These are phyloP conservation scores for Mycena crocata DNA, from an alignment of 768 basidiomycete species.

Conservation along the genomic window DNA sequence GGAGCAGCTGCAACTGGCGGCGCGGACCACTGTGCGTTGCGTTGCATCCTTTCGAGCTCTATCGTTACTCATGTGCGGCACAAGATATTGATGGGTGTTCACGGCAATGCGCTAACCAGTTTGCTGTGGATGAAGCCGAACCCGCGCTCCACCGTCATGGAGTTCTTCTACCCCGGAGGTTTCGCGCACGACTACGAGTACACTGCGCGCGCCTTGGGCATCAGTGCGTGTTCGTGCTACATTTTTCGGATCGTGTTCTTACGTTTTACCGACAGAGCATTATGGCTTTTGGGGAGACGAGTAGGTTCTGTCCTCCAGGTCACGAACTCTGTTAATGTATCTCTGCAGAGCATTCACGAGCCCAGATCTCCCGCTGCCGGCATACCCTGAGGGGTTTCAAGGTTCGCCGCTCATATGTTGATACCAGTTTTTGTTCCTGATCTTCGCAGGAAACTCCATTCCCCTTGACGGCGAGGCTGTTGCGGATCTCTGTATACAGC, in stretches of 20 bases:
- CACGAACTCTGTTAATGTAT: neutral
- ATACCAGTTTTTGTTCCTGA: neutral
- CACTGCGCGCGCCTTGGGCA: slow-evolving; percentile 60
- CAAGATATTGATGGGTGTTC: slow-evolving; percentile 97
- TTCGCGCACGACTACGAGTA: slow-evolving; percentile 91
- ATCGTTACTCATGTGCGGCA: slow-evolving; percentile 43
- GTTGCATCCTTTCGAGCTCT: neutral
- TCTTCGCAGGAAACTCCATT: slow-evolving; percentile 71
- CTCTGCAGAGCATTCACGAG: slow-evolving; percentile 73
- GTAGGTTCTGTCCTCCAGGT: slow-evolving; percentile 49
- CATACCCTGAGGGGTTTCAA: slow-evolving; percentile 90
- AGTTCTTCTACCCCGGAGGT: slow-evolving; percentile 88
- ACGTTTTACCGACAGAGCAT: slow-evolving; percentile 63
- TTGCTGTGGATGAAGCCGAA: slow-evolving; percentile 94
- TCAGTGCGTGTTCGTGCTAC: slow-evolving; percentile 40
- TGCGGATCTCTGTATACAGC: slow-evolving; percentile 68
- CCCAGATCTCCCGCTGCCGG: slow-evolving; percentile 73
- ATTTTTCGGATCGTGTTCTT: neutral
- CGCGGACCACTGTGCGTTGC: slow-evolving; percentile 81
- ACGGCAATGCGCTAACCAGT: slow-evolving; percentile 91
- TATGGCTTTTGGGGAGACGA: slow-evolving; percentile 88
- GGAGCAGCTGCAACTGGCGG: slow-evolving; percentile 86
- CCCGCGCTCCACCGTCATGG: slow-evolving; percentile 87
- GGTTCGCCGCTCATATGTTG: slow-evolving; percentile 32
- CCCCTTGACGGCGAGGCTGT: slow-evolving; percentile 82